Evolutionary conservation across 345 rosid species (phyloP).

Genomic region (Schrenkiella parvula): DNA sequence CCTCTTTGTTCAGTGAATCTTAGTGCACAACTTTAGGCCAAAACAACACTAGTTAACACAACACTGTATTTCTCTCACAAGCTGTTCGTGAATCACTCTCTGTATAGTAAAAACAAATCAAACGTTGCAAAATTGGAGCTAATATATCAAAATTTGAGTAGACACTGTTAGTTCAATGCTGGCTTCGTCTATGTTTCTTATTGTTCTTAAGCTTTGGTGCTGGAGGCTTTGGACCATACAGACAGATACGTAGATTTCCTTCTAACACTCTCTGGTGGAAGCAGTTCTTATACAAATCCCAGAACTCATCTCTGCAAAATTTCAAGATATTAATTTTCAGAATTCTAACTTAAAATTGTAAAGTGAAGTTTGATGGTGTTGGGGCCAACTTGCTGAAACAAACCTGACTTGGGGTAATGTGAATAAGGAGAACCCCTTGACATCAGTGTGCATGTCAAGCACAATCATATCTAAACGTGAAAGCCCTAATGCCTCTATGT

Average conservation of each 20-base stretch:
- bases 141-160: not conserved
- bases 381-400: not conserved
- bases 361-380: not conserved
- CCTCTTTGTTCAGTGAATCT: not conserved
- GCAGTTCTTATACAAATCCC: conserved; percentile 79
- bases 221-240: conserved; percentile 54
- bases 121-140: not conserved
- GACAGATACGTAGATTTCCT: conserved; percentile 56
- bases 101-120: not conserved
- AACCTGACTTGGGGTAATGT: conserved; percentile 94
- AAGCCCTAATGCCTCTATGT: conserved; percentile 73
- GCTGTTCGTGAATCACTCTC: not conserved
- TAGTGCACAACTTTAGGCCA: conserved; percentile 5
- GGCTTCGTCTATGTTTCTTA: not conserved
- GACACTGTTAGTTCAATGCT: not conserved
- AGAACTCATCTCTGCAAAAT: conserved; percentile 72
- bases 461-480: conserved; percentile 58
- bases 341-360: not conserved
- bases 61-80: not conserved
- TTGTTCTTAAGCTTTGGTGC: conserved; percentile 37
- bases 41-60: conserved; percentile 2
- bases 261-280: conserved; percentile 54
- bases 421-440: conserved; percentile 76
- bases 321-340: not conserved
- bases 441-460: conserved; percentile 61